Evolutionary conservation across 2,329 filamentous ascomycete genomes (phyloP), one percentile per base, ranked within the genome.

Genomic region (Fonsecaea nubica): DNA sequence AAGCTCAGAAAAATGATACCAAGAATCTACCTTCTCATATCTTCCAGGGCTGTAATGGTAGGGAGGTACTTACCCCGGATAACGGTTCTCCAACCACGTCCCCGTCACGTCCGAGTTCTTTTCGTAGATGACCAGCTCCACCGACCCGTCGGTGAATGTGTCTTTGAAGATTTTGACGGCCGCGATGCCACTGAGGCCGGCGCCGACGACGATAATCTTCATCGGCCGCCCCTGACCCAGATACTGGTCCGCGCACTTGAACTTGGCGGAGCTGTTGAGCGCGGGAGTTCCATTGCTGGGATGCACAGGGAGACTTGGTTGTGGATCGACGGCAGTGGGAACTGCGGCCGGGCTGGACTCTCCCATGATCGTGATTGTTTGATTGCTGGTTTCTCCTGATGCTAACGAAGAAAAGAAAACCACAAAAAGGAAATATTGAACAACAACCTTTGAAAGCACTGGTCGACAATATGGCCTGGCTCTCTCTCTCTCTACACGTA

Each of bases 1-100:
- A 25, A 9, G 4, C 2, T 48, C 42, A 42, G 40, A 42, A 42
- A 42, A 25, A 25, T 25, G 25, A 25, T 25, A 25, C 25, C 25
- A 25, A 25, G 25, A 25, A 25, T 25, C 25, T 25, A 25, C 25
- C 25, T 25, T 25, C 25, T 25, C 25, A 25, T 25, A 25, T 25
- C 25, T 25, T 25, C 25, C 25, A 25, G 25, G 25, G 25, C 25
- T 25, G 25, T 3, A 25, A 25, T 25, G 25, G 25, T 25, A 2
- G 25, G 25, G 1, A 25, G 36, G 3, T 13, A 57, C 61, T 33
- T 58, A 64, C 13, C 79, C 80, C 5, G 78, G 77, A 58, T 80
- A 78, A 8, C 62, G 38, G 18, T 64, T 64, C 32, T 64, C 62
- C n/a, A 63, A 30, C 65, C 65, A 67, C 2, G 65, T 67, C 13